Evolutionary conservation across 163 green algal species (phyloP), one percentile per base, ranked within the genome.

Genomic region (Trebouxiophyceae sp.): DNA sequence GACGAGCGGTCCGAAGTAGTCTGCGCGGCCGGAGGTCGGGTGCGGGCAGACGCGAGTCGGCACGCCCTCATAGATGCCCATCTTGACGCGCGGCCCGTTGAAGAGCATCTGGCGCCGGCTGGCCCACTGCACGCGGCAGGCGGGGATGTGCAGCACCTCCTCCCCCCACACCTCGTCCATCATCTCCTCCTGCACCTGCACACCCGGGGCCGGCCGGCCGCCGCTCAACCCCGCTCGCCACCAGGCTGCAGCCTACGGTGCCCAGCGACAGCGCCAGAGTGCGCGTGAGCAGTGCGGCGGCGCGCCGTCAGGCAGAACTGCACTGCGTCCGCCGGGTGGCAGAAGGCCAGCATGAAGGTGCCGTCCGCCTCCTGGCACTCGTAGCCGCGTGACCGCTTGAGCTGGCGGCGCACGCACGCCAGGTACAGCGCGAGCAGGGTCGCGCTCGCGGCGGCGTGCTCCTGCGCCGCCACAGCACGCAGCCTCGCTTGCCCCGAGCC

Each of bases 271-370:
- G n/a, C n/a, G n/a, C 45, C 28, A 46, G 61, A 30, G 33, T 68
- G 31, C 62, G 23, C 16, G 54, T 34, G 46, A 68, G 30, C 32
- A 50, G 39, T n/a, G 47, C 8, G 47, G 23, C 16, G 8, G 47
- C 45, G 34, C 29, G 82, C 61, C 78, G 85, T 69, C 16, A 88
- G 55, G 65, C 73, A 84, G 77, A 82, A 89, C 72, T 86, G 74
- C 5, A 87, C 58, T 2, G 81, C 83, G 23, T 74, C 73, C 1
- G 68, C 58, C 5, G 81, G 64, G 12, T 56, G 60, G 23, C 45
- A 34, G 56, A 90, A 90, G 3, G 74, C 77, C 29, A 90, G 50
- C 69, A 90, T 88, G 74, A 84, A 87, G 45, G 68, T 80, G 32
- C 79, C 72, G 27, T 85, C 77, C 34, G 71, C 56, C 68, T 83